Evolutionary conservation across 2,329 filamentous ascomycete genomes (phyloP).

Genomic region (Epichloe festucae): DNA sequence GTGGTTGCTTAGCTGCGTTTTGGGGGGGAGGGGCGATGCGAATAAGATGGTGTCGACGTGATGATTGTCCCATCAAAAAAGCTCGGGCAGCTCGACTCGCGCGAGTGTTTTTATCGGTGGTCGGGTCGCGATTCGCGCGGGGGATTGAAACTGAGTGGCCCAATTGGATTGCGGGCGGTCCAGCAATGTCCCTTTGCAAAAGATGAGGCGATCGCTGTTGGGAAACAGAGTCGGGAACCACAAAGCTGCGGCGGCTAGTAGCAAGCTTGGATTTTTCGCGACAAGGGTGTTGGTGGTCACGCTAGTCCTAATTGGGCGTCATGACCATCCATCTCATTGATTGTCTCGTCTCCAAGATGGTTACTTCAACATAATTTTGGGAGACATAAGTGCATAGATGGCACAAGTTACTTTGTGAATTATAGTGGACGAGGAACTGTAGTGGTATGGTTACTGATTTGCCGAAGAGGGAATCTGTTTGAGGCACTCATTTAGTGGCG

Average conservation of each 20-base stretch:
- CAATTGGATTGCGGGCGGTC: background rate
- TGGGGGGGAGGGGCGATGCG: background rate
- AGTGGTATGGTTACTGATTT: too few relatives aligned
- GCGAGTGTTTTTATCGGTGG: background rate
- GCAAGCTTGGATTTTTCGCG: conserved; percentile 7
- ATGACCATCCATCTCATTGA: conserved; percentile 13
- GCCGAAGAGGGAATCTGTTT: too few relatives aligned
- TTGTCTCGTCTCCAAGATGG: background rate
- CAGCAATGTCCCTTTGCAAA: background rate
- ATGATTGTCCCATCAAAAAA: conserved; percentile 5
- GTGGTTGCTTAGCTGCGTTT: background rate
- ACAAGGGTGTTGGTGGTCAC: conserved; percentile 7
- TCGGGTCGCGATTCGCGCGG: background rate
- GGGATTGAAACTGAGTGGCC: background rate
- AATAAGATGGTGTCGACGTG: conserved; percentile 3
- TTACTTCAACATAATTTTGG: background rate
- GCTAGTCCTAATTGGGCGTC: conserved; percentile 22
- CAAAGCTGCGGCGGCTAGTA: conserved; percentile 4
- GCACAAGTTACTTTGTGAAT: too few relatives aligned
- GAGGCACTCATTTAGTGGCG: background rate
- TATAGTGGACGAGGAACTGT: too few relatives aligned
- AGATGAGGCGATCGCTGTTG: background rate
- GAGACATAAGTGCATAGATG: too few relatives aligned
- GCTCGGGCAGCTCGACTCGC: conserved; percentile 1
- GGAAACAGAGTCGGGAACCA: background rate